phyloP scores from a whole-genome alignment of 805 yeast genomes.

The Lachancea waltii region DNA sequence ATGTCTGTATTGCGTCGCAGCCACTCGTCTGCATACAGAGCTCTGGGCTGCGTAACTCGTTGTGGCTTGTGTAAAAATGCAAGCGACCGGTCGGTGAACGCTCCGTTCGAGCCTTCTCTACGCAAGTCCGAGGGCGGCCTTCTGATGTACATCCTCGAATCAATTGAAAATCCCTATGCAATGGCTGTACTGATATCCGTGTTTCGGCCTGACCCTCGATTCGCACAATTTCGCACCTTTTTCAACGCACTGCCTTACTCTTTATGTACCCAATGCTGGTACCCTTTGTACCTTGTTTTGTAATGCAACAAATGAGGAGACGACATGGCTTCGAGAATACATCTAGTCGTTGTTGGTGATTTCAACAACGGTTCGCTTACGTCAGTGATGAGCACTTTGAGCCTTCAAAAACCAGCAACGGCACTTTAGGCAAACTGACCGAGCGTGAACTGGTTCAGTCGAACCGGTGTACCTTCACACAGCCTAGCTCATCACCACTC shows the following conservation, averaged over 20 bases:
- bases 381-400: no score
- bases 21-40: constrained; percentile 22
- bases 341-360: no score
- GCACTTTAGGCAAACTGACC: no score
- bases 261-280: not conserved
- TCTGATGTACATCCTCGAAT: constrained; percentile 7
- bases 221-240: no score
- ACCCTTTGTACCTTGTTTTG: not conserved
- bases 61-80: constrained; percentile 28
- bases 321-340: no score
- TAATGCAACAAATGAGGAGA: not conserved
- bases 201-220: no score
- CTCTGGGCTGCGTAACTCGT: constrained; percentile 18
- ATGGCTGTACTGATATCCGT: no score
- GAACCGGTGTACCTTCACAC: constrained; percentile 77
- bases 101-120: constrained; percentile 1
- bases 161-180: no score
- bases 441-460: constrained; percentile 33
- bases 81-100: constrained; percentile 14
- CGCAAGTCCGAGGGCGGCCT: constrained; percentile 5
- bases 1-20: constrained; percentile 23
- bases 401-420: no score
- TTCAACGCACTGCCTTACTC: no score
- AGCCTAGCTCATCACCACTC: constrained; percentile 85
- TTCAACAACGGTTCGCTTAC: no score